These are phyloP conservation scores for Curvularia sp. DNA, from an alignment of 2,329 filamentous ascomycete species.

Conservation along the genomic window DNA sequence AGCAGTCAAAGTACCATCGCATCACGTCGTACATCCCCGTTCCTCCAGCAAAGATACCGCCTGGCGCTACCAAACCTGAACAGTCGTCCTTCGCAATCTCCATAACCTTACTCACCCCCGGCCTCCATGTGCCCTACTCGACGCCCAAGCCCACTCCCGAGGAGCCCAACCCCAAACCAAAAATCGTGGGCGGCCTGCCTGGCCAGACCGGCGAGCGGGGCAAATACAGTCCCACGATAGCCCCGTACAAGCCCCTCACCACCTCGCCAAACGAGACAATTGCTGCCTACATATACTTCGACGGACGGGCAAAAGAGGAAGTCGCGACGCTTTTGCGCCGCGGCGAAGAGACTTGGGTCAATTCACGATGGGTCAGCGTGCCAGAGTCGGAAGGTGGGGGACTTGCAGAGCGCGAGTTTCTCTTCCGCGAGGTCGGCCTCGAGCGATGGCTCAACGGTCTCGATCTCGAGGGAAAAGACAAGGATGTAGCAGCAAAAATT, in stretches of 20 bases:
- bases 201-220: constrained; percentile 60
- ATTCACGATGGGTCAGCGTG: constrained; percentile 95
- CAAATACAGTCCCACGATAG: constrained; percentile 65
- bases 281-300: constrained; percentile 98
- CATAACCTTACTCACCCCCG: constrained; percentile 90
- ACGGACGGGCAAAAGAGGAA: constrained; percentile 93
- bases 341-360: constrained; percentile 98
- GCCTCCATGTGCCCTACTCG: constrained; percentile 89
- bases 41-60: constrained; percentile 79
- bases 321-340: constrained; percentile 91
- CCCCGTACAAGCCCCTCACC: constrained; percentile 90
- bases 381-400: constrained; percentile 90
- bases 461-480: constrained; percentile 81
- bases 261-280: constrained; percentile 95
- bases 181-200: constrained; percentile 76
- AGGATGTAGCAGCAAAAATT: constrained; percentile 81
- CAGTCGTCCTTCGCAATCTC: constrained; percentile 97
- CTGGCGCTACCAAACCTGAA: constrained; percentile 76
- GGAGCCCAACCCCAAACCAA: constrained; percentile 81
- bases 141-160: constrained; percentile 78
- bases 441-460: constrained; percentile 97
- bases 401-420: constrained; percentile 92
- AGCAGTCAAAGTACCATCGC: constrained; percentile 85
- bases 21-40: constrained; percentile 98
- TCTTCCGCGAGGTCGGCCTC: constrained; percentile 95